These are phyloP conservation scores for Nepenthes mirabilis DNA, from an alignment of 148 eudicot genomes.

Conservation along the genomic window DNA sequence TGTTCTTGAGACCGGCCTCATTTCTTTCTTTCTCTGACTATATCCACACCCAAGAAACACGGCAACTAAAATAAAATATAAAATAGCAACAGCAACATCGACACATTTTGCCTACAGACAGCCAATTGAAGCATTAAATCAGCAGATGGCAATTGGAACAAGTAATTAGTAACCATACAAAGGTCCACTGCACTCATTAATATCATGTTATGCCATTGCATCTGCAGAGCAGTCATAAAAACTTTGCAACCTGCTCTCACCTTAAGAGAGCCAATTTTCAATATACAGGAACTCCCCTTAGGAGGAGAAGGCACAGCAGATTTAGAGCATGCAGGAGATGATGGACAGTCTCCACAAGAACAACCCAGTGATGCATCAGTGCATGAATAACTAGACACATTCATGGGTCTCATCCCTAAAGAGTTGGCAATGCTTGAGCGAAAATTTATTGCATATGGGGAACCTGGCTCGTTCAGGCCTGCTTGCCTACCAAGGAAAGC, in stretches of 20 bases:
- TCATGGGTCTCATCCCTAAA: constrained; percentile 91
- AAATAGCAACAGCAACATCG: constrained; percentile 58
- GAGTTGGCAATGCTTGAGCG: constrained; percentile 45
- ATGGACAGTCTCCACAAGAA: constrained; percentile 97
- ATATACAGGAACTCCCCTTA: constrained; percentile 53
- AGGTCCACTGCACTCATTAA: not conserved
- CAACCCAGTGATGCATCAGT: constrained; percentile 89
- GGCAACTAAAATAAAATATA: constrained; percentile 56
- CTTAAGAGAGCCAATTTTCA: constrained; percentile 79
- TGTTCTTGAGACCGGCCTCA: constrained; percentile 40
- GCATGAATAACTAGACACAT: constrained; percentile 81
- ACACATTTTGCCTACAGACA: constrained; percentile 82
- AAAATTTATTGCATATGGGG: constrained; percentile 88
- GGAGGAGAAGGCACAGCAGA: constrained; percentile 49
- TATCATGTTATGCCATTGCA: not conserved
- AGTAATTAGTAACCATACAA: not conserved
- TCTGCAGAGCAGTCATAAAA: not conserved
- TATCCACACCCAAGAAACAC: constrained; percentile 91
- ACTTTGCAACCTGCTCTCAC: constrained; percentile 20
- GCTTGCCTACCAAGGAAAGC: constrained; percentile 73
- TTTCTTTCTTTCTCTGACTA: constrained; percentile 43
- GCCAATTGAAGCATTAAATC: constrained; percentile 6
- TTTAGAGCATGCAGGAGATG: constrained; percentile 58
- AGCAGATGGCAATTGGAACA: not conserved
- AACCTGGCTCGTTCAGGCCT: constrained; percentile 57